Evolutionary conservation across 129 eudicot species (phyloP).

Genomic region (Daucus carota): DNA sequence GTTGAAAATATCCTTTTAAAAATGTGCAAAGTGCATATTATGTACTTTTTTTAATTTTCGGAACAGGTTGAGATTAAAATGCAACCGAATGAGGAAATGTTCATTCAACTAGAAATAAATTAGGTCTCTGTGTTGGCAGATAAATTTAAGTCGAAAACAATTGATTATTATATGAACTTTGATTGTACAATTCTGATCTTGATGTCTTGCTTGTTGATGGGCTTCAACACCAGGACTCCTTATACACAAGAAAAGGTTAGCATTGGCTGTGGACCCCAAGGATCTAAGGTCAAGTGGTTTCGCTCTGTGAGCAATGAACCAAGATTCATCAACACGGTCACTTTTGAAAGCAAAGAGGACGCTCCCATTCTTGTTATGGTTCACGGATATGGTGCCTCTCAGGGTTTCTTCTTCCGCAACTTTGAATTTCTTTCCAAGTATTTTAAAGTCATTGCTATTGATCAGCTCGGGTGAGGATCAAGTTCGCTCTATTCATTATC

Average conservation of each 20-base stretch:
- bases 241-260: conserved; percentile 64
- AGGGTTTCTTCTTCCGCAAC: conserved; percentile 92
- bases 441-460: conserved; percentile 85
- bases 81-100: neutral
- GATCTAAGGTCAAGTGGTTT: conserved; percentile 77
- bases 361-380: conserved; percentile 92
- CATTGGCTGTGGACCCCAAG: conserved; percentile 90
- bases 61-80: neutral
- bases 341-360: conserved; percentile 71
- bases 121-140: neutral
- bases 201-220: conserved; percentile 9
- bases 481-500: neutral
- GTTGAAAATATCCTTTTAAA: no score
- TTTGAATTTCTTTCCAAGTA: conserved; percentile 73
- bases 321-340: conserved; percentile 76
- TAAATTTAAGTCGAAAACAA: neutral
- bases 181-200: neutral
- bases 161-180: neutral
- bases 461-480: conserved; percentile 77
- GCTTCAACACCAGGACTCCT: conserved; percentile 45
- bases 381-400: conserved; percentile 94
- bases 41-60: neutral
- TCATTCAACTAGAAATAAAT: no score
- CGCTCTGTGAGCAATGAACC: conserved; percentile 71
- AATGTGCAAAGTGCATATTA: no score